Percentiles rank a stretch among this genome's conserved stretches.
phyloP scores from a whole-genome alignment of 345 rosid species.

The Toxicodendron radicans region DNA sequence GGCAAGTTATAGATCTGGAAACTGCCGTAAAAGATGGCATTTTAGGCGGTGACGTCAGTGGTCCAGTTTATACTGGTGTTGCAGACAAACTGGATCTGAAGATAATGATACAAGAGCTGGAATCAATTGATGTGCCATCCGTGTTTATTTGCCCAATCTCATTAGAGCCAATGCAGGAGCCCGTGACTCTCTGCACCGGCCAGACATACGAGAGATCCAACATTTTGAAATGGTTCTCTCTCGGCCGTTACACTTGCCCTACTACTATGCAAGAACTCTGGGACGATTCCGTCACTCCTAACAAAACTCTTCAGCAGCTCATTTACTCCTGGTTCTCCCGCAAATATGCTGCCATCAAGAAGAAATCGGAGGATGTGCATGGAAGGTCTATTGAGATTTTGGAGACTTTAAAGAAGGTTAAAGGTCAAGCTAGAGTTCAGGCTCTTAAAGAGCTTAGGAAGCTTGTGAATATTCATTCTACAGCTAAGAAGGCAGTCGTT shows the following conservation, averaged over 20 bases:
- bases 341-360: slow-evolving; percentile 57
- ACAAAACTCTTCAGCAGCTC: slow-evolving; percentile 61
- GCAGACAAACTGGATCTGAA: slow-evolving; percentile 62
- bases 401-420: slow-evolving; percentile 55
- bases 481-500: slow-evolving; percentile 52
- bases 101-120: slow-evolving; percentile 64
- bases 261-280: slow-evolving; percentile 82
- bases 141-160: slow-evolving; percentile 79
- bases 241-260: slow-evolving; percentile 71
- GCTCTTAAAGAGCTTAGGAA: slow-evolving; percentile 60
- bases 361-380: slow-evolving; percentile 68
- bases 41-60: slow-evolving; percentile 54
- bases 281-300: slow-evolving; percentile 71
- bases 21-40: slow-evolving; percentile 75
- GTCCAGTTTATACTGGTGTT: slow-evolving; percentile 24
- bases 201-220: slow-evolving; percentile 71
- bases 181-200: slow-evolving; percentile 74
- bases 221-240: slow-evolving; percentile 60
- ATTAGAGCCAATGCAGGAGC: slow-evolving; percentile 70
- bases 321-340: slow-evolving; percentile 71
- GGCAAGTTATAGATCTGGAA: slow-evolving; percentile 75
- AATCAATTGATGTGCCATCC: slow-evolving; percentile 47
- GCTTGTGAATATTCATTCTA: slow-evolving; percentile 42
- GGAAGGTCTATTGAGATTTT: slow-evolving; percentile 60
- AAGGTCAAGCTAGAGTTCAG: slow-evolving; percentile 70